Percentiles rank a stretch among this genome's conserved stretches.
phyloP scores from a whole-genome alignment of 345 rosid genomes.

The Physaria fendleri region DNA sequence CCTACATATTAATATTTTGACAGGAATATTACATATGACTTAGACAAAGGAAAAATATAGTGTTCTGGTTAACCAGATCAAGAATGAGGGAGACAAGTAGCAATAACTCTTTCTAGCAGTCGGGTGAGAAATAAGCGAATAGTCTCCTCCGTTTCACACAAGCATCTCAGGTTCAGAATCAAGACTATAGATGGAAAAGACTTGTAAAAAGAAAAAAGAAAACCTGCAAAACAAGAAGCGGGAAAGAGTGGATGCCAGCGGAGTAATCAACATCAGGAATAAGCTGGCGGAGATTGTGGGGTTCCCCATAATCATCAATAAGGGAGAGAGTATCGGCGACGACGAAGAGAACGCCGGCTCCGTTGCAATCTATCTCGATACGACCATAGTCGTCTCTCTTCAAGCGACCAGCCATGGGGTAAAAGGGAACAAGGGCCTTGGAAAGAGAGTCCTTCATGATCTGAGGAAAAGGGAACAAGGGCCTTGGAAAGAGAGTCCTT shows the following conservation, averaged over 20 bases:
- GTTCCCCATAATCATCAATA: slow-evolving; percentile 79
- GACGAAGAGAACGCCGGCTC: slow-evolving; percentile 74
- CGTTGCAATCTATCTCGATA: slow-evolving; percentile 86
- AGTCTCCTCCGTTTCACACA: too few relatives aligned
- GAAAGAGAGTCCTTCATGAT: slow-evolving; percentile 61
- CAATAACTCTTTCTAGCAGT: too few relatives aligned
- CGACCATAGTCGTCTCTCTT: slow-evolving; percentile 75
- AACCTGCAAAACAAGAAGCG: slow-evolving; percentile 92
- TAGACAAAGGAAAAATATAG: too few relatives aligned
- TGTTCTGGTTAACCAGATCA: too few relatives aligned
- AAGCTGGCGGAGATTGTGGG: slow-evolving; percentile 72
- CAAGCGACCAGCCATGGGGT: slow-evolving; percentile 90
- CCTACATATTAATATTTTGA: slow-evolving; percentile 39
- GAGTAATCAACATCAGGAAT: slow-evolving; percentile 86
- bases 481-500: slow-evolving; percentile 71
- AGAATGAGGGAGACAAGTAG: too few relatives aligned
- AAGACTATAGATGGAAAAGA: not conserved
- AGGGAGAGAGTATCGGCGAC: slow-evolving; percentile 62
- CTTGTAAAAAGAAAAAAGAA: not conserved
- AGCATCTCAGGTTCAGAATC: too few relatives aligned
- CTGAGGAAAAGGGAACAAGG: slow-evolving; percentile 59
- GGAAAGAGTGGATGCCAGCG: slow-evolving; percentile 58
- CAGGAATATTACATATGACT: too few relatives aligned
- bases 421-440: slow-evolving; percentile 75
- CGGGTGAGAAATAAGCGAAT: too few relatives aligned